Conservation (phyloP, 225 moss, liverwort and hornwort species). For the Antitrichia curtipendula region DNA sequence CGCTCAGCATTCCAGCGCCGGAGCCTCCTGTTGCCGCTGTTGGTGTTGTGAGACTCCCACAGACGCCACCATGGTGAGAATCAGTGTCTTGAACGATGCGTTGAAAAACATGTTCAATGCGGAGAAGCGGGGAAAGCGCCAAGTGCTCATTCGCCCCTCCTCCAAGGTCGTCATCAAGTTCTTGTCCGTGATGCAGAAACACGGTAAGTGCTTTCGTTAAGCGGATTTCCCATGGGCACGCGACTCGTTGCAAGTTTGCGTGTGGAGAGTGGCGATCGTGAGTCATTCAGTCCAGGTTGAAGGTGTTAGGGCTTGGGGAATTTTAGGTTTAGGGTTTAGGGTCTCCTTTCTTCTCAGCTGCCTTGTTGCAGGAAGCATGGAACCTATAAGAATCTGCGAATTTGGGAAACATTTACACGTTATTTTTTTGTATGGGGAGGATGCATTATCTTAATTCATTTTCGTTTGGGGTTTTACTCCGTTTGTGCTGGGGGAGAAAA, state of each 20-base stretch:
- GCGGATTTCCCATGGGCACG: not conserved
- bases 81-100: conserved; percentile 75
- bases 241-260: not conserved
- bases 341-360: not conserved
- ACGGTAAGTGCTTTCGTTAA: conserved; percentile 14
- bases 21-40: not conserved
- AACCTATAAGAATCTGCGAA: not conserved
- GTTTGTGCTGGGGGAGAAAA: not conserved
- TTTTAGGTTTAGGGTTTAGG: not conserved
- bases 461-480: not conserved
- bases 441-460: not conserved
- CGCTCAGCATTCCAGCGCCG: not conserved
- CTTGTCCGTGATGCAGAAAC: conserved; percentile 76
- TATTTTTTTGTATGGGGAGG: not conserved
- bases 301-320: not conserved
- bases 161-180: conserved; percentile 80
- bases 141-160: conserved; percentile 69
- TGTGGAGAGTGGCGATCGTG: not conserved
- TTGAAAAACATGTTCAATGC: conserved; percentile 88
- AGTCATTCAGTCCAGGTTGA: not conserved
- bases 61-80: conserved; percentile 53
- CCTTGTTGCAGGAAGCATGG: not conserved
- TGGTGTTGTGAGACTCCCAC: not conserved
- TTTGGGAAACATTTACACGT: not conserved
- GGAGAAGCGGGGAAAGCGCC: conserved; percentile 77